These are phyloP conservation scores for Eucalyptus brandiana DNA, from an alignment of 345 rosid species.

Conservation along the genomic window DNA sequence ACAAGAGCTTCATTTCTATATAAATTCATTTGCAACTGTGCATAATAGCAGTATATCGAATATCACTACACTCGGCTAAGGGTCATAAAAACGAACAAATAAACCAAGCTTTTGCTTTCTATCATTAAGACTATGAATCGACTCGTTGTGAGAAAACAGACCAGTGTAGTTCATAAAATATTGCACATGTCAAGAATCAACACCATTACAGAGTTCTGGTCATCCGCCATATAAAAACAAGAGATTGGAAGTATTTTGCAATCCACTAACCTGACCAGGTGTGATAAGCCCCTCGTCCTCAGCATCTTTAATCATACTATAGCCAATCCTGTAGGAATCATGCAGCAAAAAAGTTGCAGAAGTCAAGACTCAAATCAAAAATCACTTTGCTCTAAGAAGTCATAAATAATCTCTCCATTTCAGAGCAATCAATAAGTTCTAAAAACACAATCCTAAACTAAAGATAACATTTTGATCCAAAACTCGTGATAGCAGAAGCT, in stretches of 20 bases:
- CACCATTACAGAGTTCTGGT: neutral
- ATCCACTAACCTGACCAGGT: constrained; percentile 53
- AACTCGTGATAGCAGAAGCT: neutral
- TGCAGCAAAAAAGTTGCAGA: neutral
- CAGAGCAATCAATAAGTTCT: neutral
- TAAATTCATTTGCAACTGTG: neutral
- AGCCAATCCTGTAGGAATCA: constrained; percentile 56
- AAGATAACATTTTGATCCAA: neutral
- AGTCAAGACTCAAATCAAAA: neutral
- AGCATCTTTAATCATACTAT: constrained; percentile 87
- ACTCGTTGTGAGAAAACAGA: neutral
- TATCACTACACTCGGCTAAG: neutral
- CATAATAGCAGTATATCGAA: neutral
- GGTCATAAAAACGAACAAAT: neutral
- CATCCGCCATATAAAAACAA: neutral
- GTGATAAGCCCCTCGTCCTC: constrained; percentile 63
- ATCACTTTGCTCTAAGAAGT: neutral
- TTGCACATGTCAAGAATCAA: neutral
- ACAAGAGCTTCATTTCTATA: neutral
- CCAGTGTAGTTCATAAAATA: neutral
- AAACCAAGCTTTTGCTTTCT: neutral
- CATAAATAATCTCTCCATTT: neutral
- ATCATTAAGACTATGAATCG: neutral
- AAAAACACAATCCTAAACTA: neutral
- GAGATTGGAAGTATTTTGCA: neutral